These are phyloP conservation scores for Xylaria intraflava DNA, from an alignment of 495 filamentous ascomycete genomes.

Conservation along the genomic window DNA sequence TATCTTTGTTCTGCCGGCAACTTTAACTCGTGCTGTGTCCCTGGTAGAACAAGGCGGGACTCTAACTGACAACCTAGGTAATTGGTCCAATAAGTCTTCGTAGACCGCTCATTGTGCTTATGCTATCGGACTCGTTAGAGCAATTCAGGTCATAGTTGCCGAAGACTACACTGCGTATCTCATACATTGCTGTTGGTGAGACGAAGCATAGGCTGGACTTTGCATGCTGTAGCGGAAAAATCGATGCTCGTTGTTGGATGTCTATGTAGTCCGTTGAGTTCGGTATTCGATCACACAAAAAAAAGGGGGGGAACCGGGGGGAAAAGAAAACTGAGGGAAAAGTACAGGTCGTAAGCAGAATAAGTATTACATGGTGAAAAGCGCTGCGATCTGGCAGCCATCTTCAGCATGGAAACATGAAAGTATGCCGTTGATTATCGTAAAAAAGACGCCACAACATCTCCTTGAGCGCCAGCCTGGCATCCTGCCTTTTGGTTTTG, in stretches of 20 bases:
- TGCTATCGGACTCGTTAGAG: no score
- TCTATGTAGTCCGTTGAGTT: constrained; percentile 18
- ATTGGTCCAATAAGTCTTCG: not conserved
- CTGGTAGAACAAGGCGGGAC: no score
- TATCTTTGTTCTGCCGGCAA: not conserved
- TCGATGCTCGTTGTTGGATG: constrained; percentile 17
- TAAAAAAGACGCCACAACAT: constrained; percentile 8
- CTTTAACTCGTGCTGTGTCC: no score
- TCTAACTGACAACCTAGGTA: no score
- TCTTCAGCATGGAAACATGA: constrained; percentile 13
- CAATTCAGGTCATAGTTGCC: not conserved
- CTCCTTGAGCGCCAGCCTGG: constrained; percentile 1
- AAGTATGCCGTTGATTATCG: constrained; percentile 19
- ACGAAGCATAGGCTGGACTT: not conserved
- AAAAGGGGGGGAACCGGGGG: no score
- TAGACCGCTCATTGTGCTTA: not conserved
- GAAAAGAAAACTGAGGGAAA: constrained; percentile 30
- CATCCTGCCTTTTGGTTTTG: constrained; percentile 9
- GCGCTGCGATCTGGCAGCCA: constrained; percentile 15
- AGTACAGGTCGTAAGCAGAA: constrained; percentile 31
- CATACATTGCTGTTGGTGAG: not conserved
- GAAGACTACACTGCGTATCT: not conserved
- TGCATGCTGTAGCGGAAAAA: constrained; percentile 2
- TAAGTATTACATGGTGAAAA: constrained; percentile 47
- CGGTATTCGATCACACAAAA: constrained; percentile 30